Percentiles rank a stretch among this genome's conserved stretches.
phyloP scores from a whole-genome alignment of 768 basidiomycete genomes.

The Gloeopeniophorella convolvens region DNA sequence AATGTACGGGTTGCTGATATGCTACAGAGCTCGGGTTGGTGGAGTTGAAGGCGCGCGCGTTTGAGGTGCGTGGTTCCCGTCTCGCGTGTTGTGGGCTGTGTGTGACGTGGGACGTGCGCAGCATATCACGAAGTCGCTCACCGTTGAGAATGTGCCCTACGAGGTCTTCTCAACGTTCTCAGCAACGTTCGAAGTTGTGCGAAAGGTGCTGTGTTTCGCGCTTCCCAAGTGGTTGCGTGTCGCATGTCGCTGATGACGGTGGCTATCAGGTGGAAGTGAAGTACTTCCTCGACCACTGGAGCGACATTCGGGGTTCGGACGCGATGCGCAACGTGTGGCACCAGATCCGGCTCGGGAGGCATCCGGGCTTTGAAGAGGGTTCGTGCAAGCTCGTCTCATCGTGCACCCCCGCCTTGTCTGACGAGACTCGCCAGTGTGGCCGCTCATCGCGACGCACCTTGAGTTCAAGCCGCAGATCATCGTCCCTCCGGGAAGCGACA shows the following conservation, averaged over 20 bases:
- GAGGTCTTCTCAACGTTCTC: constrained; percentile 86
- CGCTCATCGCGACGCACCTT: constrained; percentile 53
- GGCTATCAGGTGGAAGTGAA: constrained; percentile 57
- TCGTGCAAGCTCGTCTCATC: constrained; percentile 13
- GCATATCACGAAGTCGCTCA: constrained; percentile 73
- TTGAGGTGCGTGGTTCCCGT: constrained; percentile 31
- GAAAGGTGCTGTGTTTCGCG: constrained; percentile 47
- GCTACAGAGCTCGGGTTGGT: constrained; percentile 58
- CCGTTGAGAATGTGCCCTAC: constrained; percentile 73
- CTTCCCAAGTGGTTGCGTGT: neutral
- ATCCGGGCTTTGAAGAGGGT: constrained; percentile 88
- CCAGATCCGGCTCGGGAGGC: constrained; percentile 75
- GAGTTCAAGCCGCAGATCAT: constrained; percentile 45
- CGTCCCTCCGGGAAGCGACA: constrained; percentile 9
- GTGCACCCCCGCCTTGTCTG: neutral
- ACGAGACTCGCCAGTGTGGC: constrained; percentile 45
- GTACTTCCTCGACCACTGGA: constrained; percentile 78
- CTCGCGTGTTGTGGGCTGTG: neutral
- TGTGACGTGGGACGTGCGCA: constrained; percentile 25
- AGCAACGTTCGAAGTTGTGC: constrained; percentile 71
- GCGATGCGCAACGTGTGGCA: constrained; percentile 81
- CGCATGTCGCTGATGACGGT: neutral
- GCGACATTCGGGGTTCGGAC: constrained; percentile 74
- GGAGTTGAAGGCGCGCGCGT: constrained; percentile 70
- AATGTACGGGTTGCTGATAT: neutral